These are phyloP conservation scores for Gynostemma pentaphyllum DNA, from an alignment of 306 rosid genomes.

Conservation along the genomic window DNA sequence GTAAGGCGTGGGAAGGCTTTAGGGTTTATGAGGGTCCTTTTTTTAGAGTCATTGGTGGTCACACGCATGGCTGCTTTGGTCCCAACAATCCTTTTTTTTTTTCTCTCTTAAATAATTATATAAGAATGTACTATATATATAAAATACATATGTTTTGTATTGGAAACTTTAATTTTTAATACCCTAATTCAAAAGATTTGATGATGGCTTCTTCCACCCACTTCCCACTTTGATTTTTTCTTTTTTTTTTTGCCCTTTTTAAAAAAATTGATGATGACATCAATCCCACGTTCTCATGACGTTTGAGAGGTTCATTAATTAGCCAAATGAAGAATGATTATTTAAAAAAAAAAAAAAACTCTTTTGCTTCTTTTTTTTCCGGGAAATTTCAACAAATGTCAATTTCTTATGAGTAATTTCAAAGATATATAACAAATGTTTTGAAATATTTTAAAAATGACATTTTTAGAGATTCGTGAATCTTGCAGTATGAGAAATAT, in stretches of 20 bases:
- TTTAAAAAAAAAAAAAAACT: too few species aligned
- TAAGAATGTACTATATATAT: slow-evolving; percentile 3
- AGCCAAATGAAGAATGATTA: too few species aligned
- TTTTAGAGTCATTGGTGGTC: slow-evolving; percentile 59
- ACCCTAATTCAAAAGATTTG: slow-evolving; percentile 64
- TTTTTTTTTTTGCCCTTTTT: too few species aligned
- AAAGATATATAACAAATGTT: too few species aligned
- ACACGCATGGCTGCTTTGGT: slow-evolving; percentile 64
- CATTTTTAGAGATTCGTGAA: too few species aligned
- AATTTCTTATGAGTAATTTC: too few species aligned
- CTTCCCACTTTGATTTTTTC: slow-evolving; percentile 22
- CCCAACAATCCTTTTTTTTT: slow-evolving; percentile 25
- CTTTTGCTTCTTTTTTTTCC: too few species aligned
- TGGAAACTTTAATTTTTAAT: slow-evolving; percentile 6
- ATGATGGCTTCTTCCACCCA: slow-evolving; percentile 67
- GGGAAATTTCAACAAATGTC: too few species aligned
- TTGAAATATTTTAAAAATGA: too few species aligned
- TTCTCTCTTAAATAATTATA: slow-evolving; percentile 8
- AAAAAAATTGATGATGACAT: slow-evolving; percentile 65
- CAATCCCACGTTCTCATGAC: slow-evolving; percentile 86
- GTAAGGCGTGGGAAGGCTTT: slow-evolving; percentile 14
- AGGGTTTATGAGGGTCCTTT: too few species aligned
- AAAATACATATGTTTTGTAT: not conserved
- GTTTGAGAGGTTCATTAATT: too few species aligned
- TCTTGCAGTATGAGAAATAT: too few species aligned